phyloP scores from a whole-genome alignment of 352 stramenopile genomes.

The Pythium aphanidermatum region DNA sequence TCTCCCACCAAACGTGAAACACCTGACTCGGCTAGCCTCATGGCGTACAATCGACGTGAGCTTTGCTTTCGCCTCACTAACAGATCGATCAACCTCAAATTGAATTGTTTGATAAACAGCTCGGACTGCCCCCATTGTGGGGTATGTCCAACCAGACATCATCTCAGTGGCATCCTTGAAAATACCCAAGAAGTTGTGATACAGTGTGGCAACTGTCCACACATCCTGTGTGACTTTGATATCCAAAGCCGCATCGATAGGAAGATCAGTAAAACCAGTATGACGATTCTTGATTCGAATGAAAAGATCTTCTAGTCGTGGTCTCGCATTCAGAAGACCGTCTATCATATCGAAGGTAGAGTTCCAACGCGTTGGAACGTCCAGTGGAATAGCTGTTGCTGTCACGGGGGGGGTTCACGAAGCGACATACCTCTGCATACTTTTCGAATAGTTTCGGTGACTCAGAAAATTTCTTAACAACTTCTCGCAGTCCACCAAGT shows the following conservation, averaged over 20 bases:
- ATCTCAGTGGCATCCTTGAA: neutral
- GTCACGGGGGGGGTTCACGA: neutral
- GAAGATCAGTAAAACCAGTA: neutral
- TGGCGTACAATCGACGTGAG: too few species aligned
- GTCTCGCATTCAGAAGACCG: neutral
- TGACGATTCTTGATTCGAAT: neutral
- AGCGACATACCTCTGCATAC: neutral
- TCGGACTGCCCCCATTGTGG: neutral
- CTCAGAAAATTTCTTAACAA: neutral
- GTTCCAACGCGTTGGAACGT: neutral
- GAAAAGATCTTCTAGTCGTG: neutral
- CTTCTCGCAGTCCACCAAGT: too few species aligned
- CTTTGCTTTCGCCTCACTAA: too few species aligned
- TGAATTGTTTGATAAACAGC: neutral
- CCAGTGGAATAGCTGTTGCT: neutral
- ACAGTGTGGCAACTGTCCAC: neutral
- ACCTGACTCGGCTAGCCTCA: too few species aligned
- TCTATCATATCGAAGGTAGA: conserved; percentile 1
- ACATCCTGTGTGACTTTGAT: neutral
- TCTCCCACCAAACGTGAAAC: too few species aligned
- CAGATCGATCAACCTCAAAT: too few species aligned
- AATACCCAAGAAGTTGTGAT: neutral
- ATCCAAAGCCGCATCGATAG: neutral
- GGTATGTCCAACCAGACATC: neutral
- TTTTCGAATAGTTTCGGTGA: neutral